Conservation (phyloP, 164 flowering plant species). For the Macadamia integrifolia region DNA sequence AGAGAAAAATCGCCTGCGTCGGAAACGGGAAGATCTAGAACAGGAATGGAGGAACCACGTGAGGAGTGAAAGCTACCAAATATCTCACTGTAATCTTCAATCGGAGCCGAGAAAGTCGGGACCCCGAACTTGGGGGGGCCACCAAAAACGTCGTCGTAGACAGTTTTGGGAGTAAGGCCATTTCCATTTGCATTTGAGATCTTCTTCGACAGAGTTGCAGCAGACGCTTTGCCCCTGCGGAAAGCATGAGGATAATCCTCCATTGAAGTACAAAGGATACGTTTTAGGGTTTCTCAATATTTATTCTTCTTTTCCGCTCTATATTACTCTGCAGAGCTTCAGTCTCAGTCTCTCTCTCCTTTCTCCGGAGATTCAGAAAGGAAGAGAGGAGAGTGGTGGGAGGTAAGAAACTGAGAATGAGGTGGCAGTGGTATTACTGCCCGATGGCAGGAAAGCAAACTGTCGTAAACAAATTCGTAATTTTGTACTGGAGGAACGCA, state of each 20-base stretch:
- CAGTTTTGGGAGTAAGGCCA: conserved; percentile 22
- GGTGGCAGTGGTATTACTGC: no score
- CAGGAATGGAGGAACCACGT: conserved; percentile 56
- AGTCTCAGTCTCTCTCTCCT: neutral
- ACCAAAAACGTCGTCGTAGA: conserved; percentile 73
- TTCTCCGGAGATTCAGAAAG: neutral
- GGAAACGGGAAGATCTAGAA: conserved; percentile 52
- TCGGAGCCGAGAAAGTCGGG: conserved; percentile 50
- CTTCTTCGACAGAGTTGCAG: conserved; percentile 28
- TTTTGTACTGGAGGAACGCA: no score
- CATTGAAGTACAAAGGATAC: conserved; percentile 12
- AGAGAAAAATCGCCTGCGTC: conserved; percentile 20
- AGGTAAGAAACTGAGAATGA: neutral
- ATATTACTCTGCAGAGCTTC: conserved; percentile 6
- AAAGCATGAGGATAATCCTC: conserved; percentile 38
- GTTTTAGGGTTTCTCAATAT: conserved; percentile 29
- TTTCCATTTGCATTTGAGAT: conserved; percentile 27
- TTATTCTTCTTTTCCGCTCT: conserved; percentile 8
- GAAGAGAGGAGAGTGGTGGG: neutral
- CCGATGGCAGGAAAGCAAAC: no score
- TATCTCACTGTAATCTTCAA: conserved; percentile 80
- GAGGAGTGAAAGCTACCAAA: conserved; percentile 59
- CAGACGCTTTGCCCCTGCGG: neutral
- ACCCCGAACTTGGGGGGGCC: conserved; percentile 56
- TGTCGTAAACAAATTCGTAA: no score